Base-by-base conservation (phyloP, 352 stramenopile genomes). In the Globisporangium splendens region DNA sequence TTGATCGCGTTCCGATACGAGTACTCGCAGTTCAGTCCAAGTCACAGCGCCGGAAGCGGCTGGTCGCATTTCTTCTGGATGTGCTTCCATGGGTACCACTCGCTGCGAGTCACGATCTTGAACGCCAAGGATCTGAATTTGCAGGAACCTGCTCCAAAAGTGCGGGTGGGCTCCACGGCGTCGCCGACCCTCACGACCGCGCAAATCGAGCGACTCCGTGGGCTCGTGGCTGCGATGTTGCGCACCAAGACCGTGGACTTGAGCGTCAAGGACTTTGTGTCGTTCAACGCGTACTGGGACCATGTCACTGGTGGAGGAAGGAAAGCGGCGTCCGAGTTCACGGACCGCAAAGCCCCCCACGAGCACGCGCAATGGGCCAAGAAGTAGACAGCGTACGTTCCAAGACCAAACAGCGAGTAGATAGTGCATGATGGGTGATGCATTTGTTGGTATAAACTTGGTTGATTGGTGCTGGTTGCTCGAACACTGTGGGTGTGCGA, bases 211-310 rank as follows among this genome's bases (percentile, higher is more conserved):
- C 81, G 77, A 2, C 55, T 91, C 35, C 80, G 83, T 39, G 68
- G 70, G 13, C 61, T 95, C 12, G 39, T 95, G 24, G 85, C 83
- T 0, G 68, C 83, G 8, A 95, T 95, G 83, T 67, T 95, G 52
- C 83, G 85, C 42, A 84, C 81, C 7, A 95, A 93, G 68, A 69
- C 69, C 0, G 76, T 95, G 20, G 76, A 91, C 28, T 65, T 95
- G 49, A 70, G 70, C 21, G 74, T 77, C 1, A 69, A 77, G 18
- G 85, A 95, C 69, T 89, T 89, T 67, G 51, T 83, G 33, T 89
- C 83, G 38, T 95, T 95, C 66, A 88, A 91, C 50, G 71, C 72
- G 28, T 95, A 95, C 69, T 95, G 83, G 85, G 66, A 77, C 14
- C 85, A 95, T 59, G 79, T 95, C 1, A 88, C 76, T 17, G 62